Evolutionary conservation across 2,329 filamentous ascomycete species (phyloP).

Genomic region (Pseudogymnoascus pannorum): DNA sequence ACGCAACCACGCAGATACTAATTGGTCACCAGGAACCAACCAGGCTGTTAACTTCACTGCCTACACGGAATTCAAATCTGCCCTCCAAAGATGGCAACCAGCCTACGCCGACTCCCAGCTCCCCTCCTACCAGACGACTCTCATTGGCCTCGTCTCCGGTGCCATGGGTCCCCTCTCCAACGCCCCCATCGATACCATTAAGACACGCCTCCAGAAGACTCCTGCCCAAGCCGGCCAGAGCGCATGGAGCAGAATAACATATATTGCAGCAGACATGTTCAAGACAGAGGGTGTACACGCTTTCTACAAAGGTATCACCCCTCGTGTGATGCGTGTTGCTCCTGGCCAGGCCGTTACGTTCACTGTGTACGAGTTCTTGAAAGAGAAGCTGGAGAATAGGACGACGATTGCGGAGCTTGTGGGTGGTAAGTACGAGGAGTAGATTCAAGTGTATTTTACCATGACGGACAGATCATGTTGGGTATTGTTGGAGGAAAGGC

Average conservation of each 20-base stretch:
- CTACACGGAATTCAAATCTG: slow-evolving; percentile 86
- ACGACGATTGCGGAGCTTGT: slow-evolving; percentile 52
- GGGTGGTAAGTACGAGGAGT: slow-evolving; percentile 63
- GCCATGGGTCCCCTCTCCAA: slow-evolving; percentile 96
- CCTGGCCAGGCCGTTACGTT: slow-evolving; percentile 81
- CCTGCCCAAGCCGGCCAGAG: slow-evolving; percentile 75
- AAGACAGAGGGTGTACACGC: slow-evolving; percentile 89
- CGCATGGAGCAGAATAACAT: slow-evolving; percentile 68
- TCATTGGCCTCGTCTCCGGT: slow-evolving; percentile 80
- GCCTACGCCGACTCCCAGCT: slow-evolving; percentile 58
- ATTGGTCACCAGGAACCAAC: slow-evolving; percentile 45
- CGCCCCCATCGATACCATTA: slow-evolving; percentile 97
- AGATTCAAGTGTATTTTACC: slow-evolving; percentile 19
- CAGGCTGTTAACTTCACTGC: slow-evolving; percentile 99
- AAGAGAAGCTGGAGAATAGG: slow-evolving; percentile 58
- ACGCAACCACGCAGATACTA: background rate
- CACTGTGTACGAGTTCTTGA: slow-evolving; percentile 71
- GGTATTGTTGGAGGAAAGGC: slow-evolving; percentile 4
- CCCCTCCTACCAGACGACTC: slow-evolving; percentile 80
- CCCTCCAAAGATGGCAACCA: slow-evolving; percentile 65
- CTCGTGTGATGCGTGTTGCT: slow-evolving; percentile 92
- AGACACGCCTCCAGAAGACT: slow-evolving; percentile 89
- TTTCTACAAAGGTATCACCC: slow-evolving; percentile 99
- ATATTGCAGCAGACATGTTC: slow-evolving; percentile 79
- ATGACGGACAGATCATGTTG: slow-evolving; percentile 1